These are phyloP conservation scores for Rhodotorula toruloides DNA, from an alignment of 768 basidiomycete genomes.

Conservation along the genomic window DNA sequence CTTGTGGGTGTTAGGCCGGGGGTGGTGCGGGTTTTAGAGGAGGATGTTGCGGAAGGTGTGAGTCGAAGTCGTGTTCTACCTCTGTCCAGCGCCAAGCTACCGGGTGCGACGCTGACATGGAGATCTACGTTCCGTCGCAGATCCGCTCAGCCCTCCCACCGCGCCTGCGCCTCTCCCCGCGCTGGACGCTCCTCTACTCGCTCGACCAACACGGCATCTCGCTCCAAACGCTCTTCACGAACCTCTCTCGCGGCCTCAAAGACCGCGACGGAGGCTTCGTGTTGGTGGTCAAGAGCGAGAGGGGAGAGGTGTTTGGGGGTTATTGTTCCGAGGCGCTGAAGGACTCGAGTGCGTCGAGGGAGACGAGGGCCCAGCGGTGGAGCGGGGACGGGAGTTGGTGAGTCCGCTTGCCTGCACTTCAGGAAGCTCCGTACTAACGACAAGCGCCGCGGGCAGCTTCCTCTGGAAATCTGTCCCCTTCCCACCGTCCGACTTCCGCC, in stretches of 20 bases:
- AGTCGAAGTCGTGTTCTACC: background rate
- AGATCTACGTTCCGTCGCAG: conserved; percentile 47
- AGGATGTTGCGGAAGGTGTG: conserved; percentile 36
- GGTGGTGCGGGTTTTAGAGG: conserved; percentile 17
- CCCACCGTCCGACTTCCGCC: conserved; percentile 30
- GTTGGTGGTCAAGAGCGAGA: conserved; percentile 61
- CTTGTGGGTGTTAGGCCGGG: conserved; percentile 21
- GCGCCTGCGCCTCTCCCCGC: conserved; percentile 61
- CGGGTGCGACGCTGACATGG: background rate
- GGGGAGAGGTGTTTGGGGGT: conserved; percentile 67
- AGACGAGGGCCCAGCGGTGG: conserved; percentile 50
- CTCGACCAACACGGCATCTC: conserved; percentile 94
- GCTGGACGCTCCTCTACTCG: conserved; percentile 79
- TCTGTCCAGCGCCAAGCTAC: background rate
- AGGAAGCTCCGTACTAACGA: fast-evolving
- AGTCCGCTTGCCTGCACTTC: background rate
- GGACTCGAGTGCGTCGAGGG: conserved; percentile 55
- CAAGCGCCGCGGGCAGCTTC: conserved; percentile 54
- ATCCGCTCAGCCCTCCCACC: conserved; percentile 68
- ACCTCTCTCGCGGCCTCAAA: conserved; percentile 40
- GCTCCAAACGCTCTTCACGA: conserved; percentile 71
- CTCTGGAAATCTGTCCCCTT: conserved; percentile 56
- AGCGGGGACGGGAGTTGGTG: conserved; percentile 87
- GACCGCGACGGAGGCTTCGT: conserved; percentile 53
- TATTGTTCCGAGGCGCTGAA: conserved; percentile 72